Evolutionary conservation across 1,139 yeast species (phyloP), one percentile per base, ranked within the genome.

Genomic region (Scheffersomyces parashehatae): DNA sequence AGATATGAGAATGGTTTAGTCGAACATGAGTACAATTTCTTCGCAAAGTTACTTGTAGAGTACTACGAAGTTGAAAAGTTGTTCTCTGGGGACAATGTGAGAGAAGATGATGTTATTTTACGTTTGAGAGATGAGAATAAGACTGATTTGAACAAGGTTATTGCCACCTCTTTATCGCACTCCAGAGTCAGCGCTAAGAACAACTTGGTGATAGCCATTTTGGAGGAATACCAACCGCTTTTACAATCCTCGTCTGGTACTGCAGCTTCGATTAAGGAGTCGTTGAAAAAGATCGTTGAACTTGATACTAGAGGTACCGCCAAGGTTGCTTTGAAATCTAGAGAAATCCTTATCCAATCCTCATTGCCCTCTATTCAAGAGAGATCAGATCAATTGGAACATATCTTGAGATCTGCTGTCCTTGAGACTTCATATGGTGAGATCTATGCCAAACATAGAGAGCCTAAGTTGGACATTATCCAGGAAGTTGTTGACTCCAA

Each of bases 331-430:
- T 77, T 93, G 61, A 90, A 89, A 67, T 97, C 97, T 1, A 84
- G 98, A 66, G 99, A 95, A 70, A 87, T 93, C 51, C 81, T 93
- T 59, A 93, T 93, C 58, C 97, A 91, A 74, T 91, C 97, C 64
- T 89, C 98, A 35, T 77, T 93, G 68, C 99, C 99, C 37, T 90
- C 98, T 5, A 85, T 90, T 52, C 85, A 88, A 67, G 99, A 93
- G 72, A 85, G 99, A 72, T 86, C 96, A 24, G 97, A 91, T 63
- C 99, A 95, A 73, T 80, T 93, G 62, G 98, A 93, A 70, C 98
- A 91, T 66, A 93, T 93, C 57, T 80, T 93, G 67, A 83, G 91
- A 66, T 83, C 96, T 13, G 84, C 97, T 36, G 98, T 93, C 39
- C 88, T 91, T 56, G 90, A 88, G 59, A 81, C 95, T 31, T 78